These are phyloP conservation scores for Lasiodiplodia theobromae DNA, from an alignment of 2,329 filamentous ascomycete genomes.

Conservation along the genomic window DNA sequence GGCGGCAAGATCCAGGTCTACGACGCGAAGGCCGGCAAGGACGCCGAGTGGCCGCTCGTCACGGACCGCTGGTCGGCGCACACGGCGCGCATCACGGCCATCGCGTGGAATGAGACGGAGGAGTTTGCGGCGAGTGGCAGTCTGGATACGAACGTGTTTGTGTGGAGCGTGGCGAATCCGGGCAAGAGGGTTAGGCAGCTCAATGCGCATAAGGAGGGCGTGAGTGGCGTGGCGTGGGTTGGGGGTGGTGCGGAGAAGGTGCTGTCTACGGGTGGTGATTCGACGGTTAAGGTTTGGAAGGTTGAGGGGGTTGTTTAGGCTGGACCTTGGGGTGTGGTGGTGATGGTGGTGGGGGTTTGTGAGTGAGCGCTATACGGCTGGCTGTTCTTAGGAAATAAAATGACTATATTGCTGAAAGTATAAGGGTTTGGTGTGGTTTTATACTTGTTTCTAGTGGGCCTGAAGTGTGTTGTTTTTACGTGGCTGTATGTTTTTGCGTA, in stretches of 20 bases:
- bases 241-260: slow-evolving; percentile 60
- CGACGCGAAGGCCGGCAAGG: slow-evolving; percentile 59
- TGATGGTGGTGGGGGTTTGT: no score
- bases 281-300: slow-evolving; percentile 87
- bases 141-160: slow-evolving; percentile 88
- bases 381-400: no score
- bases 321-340: background rate
- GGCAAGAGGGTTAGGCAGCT: slow-evolving; percentile 82
- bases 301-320: slow-evolving; percentile 59
- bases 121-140: slow-evolving; percentile 83
- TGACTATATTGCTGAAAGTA: no score
- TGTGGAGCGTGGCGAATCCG: slow-evolving; percentile 87
- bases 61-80: slow-evolving; percentile 82
- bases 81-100: slow-evolving; percentile 70
- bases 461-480: no score
- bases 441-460: no score
- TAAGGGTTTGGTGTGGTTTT: fast-evolving
- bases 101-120: slow-evolving; percentile 76
- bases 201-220: slow-evolving; percentile 96
- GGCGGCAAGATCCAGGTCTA: slow-evolving; percentile 90
- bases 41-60: slow-evolving; percentile 66
- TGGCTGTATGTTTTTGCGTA: no score
- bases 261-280: slow-evolving; percentile 84
- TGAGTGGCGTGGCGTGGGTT: slow-evolving; percentile 87
- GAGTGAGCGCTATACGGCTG: no score